Evolutionary conservation across 345 rosid species (phyloP).

Genomic region (Carallia brachiata): DNA sequence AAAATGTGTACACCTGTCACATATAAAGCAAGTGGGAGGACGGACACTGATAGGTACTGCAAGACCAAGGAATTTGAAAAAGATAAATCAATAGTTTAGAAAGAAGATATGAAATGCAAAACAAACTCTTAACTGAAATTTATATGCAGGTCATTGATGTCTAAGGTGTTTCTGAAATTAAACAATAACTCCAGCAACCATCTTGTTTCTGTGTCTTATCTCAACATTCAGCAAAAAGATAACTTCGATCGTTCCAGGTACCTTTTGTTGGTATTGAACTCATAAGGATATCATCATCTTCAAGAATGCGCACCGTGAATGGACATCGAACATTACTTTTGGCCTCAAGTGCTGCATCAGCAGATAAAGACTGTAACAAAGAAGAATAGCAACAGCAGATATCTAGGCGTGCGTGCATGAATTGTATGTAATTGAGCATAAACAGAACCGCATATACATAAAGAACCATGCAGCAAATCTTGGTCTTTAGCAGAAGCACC

Average conservation of each 20-base stretch:
- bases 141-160: no score
- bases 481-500: neutral
- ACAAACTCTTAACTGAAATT: neutral
- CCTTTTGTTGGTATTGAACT: conserved; percentile 61
- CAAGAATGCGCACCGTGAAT: conserved; percentile 62
- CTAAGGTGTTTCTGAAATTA: neutral
- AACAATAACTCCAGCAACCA: neutral
- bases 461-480: neutral
- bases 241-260: conserved; percentile 16
- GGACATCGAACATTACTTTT: conserved; percentile 48
- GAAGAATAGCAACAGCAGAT: neutral
- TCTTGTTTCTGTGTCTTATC: neutral
- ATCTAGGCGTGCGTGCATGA: neutral
- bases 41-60: no score
- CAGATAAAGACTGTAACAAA: conserved; percentile 8
- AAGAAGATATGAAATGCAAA: neutral
- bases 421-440: no score
- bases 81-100: no score
- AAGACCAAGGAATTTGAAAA: no score
- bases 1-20: neutral
- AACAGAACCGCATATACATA: neutral
- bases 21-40: no score
- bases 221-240: conserved; percentile 1
- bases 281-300: conserved; percentile 59
- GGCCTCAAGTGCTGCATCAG: conserved; percentile 76